These are phyloP conservation scores for Thelonectria rubi DNA, from an alignment of 2,329 filamentous ascomycete species.

Conservation along the genomic window DNA sequence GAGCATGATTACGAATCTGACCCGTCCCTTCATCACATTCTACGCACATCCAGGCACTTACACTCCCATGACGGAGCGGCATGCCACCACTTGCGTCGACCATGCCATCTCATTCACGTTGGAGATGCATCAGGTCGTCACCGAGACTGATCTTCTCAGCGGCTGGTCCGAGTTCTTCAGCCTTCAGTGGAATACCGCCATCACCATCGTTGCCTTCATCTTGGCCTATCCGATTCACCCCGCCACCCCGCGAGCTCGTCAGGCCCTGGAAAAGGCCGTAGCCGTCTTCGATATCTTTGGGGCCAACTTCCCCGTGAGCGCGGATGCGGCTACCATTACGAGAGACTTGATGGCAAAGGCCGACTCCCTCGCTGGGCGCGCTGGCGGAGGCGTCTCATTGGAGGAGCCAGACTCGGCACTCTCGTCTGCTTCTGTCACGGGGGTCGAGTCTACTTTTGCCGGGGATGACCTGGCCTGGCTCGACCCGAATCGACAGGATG, in stretches of 20 bases:
- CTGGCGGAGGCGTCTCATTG: constrained; percentile 7
- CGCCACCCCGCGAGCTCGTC: constrained; percentile 31
- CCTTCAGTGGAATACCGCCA: constrained; percentile 43
- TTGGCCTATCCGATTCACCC: constrained; percentile 43
- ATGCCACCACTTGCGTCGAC: constrained; percentile 30
- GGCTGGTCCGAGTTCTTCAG: constrained; percentile 43
- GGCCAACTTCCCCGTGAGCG: constrained; percentile 52
- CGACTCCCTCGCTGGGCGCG: constrained; percentile 26
- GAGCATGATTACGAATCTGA: constrained; percentile 48
- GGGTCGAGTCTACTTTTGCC: not conserved
- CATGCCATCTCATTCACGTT: constrained; percentile 38
- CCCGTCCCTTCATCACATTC: constrained; percentile 53
- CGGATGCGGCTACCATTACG: constrained; percentile 51
- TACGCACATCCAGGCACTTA: constrained; percentile 16
- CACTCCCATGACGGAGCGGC: constrained; percentile 30
- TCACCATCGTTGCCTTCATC: constrained; percentile 47
- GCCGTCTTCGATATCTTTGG: constrained; percentile 47
- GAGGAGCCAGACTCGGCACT: not conserved
- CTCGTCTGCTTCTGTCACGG: not conserved
- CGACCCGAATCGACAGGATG: constrained; percentile 31
- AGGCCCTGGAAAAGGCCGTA: constrained; percentile 50
- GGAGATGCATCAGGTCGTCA: constrained; percentile 37
- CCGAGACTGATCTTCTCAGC: constrained; percentile 35
- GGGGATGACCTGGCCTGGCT: constrained; percentile 36
- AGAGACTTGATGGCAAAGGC: constrained; percentile 36